Evolutionary conservation across 768 basidiomycete species (phyloP), one percentile per base, ranked within the genome.

Genomic region (Amanita subjunquillea): DNA sequence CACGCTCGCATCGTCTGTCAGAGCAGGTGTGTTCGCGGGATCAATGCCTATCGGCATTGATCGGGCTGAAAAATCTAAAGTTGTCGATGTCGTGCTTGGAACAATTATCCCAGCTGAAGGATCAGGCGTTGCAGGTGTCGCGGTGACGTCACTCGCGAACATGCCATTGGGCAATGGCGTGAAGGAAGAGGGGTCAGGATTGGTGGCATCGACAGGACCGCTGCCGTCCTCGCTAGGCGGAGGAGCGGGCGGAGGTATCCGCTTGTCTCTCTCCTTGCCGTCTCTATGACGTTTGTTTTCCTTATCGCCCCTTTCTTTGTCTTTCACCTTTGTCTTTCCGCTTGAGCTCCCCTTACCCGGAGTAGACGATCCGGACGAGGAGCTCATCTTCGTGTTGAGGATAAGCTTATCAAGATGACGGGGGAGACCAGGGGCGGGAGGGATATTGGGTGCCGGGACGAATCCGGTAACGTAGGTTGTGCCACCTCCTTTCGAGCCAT

Each of bases 391-490:
- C 58, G 74, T 61, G 60, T 98, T 98, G 55, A 99, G 69, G 54
- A 97, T 96, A 46, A 96, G 83, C 61, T 92, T 93, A 62, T 98
- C 94, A 39, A 99, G 72, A 61, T 97, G 91, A 1, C 93, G 72
- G 0, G 96, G 96, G 41, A 98, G 75, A 1, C 77, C 72, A 1
- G 96, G 93, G 2, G 96, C 93, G 20, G 85, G 83, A 2, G 93
- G 93, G 55, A 94, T 86, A 57, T 82, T 81, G 15, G 91, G 88
- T 1, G 83, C 79, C 9, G 85, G 81, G 30, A 73, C 66, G 59
- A 77, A 72, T 2, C 72, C 72, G 34, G 58, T 61, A 10, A 70
- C 66, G 27, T 62, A 63, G 17, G 51, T 63, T 48, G 51, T 55
- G 43, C 50, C 61, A 55, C 46, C 58, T 27, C 53, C 59, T 49